These are phyloP conservation scores for Russula vinacea DNA, from an alignment of 768 basidiomycete genomes.

Conservation along the genomic window DNA sequence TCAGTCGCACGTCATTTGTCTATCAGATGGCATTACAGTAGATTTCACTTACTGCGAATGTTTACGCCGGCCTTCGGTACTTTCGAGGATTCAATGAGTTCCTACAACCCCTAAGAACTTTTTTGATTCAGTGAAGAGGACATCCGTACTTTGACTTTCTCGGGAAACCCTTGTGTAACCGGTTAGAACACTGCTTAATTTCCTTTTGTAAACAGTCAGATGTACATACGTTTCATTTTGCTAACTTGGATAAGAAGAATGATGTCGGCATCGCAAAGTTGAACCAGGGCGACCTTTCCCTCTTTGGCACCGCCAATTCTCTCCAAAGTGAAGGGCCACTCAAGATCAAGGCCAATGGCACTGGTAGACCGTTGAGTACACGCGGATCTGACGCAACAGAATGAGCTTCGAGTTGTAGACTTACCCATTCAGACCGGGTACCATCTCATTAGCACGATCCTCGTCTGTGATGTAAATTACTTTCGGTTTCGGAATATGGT, in stretches of 20 bases:
- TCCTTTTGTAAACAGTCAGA: background rate
- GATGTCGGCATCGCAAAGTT: slow-evolving; percentile 43
- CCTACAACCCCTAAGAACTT: slow-evolving; percentile 34
- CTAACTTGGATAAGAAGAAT: slow-evolving; percentile 50
- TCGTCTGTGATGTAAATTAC: slow-evolving; percentile 44
- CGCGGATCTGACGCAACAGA: background rate
- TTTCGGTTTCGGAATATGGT: slow-evolving; percentile 36
- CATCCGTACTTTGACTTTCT: slow-evolving; percentile 40
- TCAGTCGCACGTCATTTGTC: background rate
- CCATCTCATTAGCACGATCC: slow-evolving; percentile 43
- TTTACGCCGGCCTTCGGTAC: slow-evolving; percentile 49
- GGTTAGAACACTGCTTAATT: slow-evolving; percentile 6
- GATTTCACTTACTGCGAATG: slow-evolving; percentile 43
- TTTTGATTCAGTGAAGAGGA: background rate
- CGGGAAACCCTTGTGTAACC: slow-evolving; percentile 41
- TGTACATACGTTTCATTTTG: slow-evolving; percentile 44
- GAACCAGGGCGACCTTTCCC: slow-evolving; percentile 45
- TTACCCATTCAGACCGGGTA: slow-evolving; percentile 40
- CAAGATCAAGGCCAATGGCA: slow-evolving; percentile 51
- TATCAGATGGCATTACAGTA: background rate
- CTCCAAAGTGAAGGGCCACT: slow-evolving; percentile 45
- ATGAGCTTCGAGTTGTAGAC: slow-evolving; percentile 20
- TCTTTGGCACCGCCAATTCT: slow-evolving; percentile 32
- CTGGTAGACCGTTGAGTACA: slow-evolving; percentile 32
- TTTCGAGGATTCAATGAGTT: slow-evolving; percentile 43